Conservation (phyloP, 257 asterid genomes). For the Henckelia pumila region DNA sequence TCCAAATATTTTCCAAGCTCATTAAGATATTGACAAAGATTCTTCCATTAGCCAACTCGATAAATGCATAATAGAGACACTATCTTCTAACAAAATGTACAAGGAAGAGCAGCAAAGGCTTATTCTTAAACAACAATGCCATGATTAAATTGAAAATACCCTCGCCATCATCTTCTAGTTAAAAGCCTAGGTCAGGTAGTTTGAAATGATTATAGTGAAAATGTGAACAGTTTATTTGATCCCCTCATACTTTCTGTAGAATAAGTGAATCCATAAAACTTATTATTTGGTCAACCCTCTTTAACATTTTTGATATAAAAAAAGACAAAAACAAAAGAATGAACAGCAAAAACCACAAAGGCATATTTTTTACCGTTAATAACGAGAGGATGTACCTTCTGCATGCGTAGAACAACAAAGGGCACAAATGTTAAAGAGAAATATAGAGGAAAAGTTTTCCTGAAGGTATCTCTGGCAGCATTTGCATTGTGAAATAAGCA, state of each 20-base stretch:
- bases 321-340: not conserved
- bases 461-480: constrained; percentile 76
- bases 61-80: constrained; percentile 7
- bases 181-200: not conserved
- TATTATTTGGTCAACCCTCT: not conserved
- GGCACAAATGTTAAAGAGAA: constrained; percentile 98
- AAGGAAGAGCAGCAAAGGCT: constrained; percentile 9
- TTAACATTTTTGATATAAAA: not conserved
- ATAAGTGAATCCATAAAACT: not conserved
- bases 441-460: constrained; percentile 94
- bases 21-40: not conserved
- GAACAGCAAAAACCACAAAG: constrained; percentile 2
- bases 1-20: not conserved
- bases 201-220: not conserved
- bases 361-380: constrained; percentile 17
- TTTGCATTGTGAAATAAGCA: constrained; percentile 82
- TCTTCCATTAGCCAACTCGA: constrained; percentile 10
- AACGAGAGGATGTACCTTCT: constrained; percentile 60
- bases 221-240: not conserved
- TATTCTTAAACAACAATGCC: not conserved
- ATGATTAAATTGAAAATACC: constrained; percentile 2
- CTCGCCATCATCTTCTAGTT: not conserved
- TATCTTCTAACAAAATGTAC: not conserved
- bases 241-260: not conserved
- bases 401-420: constrained; percentile 85